phyloP scores from a whole-genome alignment of 2,329 filamentous ascomycete genomes.

The Didymosphaeria variabile region DNA sequence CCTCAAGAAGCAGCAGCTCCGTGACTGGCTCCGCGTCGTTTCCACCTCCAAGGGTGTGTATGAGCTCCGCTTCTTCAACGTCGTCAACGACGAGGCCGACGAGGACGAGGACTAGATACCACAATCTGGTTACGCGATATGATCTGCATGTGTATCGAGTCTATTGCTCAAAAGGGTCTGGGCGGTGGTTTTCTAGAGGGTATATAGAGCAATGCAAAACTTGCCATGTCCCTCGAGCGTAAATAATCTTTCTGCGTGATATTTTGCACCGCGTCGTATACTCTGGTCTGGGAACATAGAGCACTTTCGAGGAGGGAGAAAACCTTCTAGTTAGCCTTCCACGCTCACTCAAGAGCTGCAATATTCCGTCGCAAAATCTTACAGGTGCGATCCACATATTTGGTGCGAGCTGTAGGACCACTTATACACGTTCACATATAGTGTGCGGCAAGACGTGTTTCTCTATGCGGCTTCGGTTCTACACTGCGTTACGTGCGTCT shows the following conservation, averaged over 20 bases:
- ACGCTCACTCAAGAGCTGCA: no score
- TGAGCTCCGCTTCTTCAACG: constrained; percentile 99
- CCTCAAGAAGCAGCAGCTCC: constrained; percentile 99
- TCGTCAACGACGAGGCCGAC: constrained; percentile 96
- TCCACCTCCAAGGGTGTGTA: constrained; percentile 98
- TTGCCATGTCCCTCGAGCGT: constrained; percentile 10
- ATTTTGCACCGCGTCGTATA: not conserved
- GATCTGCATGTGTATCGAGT: constrained; percentile 32
- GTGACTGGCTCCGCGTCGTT: constrained; percentile 99
- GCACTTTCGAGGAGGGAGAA: not conserved
- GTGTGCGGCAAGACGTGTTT: no score
- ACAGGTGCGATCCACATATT: no score
- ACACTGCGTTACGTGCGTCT: no score
- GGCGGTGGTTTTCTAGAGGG: constrained; percentile 30
- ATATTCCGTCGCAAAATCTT: no score
- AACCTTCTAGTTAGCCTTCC: no score
- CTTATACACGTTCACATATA: no score
- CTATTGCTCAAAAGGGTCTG: constrained; percentile 30
- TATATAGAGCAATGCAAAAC: constrained; percentile 39
- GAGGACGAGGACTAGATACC: constrained; percentile 94
- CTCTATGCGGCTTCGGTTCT: no score
- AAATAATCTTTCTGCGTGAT: not conserved
- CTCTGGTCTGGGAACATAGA: not conserved
- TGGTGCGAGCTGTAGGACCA: no score
- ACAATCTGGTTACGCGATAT: constrained; percentile 23